A percentile compares a stretch with the other conserved stretches of the same genome.
phyloP scores from a whole-genome alignment of 2,329 filamentous ascomycete species.

The Monilinia fructigena region DNA sequence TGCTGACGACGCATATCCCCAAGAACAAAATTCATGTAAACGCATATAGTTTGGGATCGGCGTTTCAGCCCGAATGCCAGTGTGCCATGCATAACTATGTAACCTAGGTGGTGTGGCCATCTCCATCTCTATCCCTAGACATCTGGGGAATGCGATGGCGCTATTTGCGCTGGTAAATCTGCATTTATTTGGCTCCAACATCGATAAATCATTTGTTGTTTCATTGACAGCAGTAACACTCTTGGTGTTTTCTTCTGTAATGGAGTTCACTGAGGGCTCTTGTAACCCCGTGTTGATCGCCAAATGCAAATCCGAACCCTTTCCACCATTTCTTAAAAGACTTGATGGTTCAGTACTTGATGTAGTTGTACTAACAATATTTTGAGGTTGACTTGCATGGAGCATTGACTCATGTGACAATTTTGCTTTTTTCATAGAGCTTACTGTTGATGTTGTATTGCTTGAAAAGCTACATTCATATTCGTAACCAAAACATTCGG shows the following conservation, averaged over 20 bases:
- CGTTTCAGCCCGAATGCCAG: slow-evolving; percentile 36
- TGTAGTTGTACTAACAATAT: neutral
- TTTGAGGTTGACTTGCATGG: slow-evolving; percentile 1
- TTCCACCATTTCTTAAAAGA: neutral
- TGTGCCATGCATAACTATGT: slow-evolving; percentile 43
- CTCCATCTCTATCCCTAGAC: slow-evolving; percentile 39
- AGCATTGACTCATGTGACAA: neutral
- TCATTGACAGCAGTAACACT: slow-evolving; percentile 12
- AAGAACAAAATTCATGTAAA: slow-evolving; percentile 19
- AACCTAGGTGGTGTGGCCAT: slow-evolving; percentile 40
- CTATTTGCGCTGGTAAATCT: slow-evolving; percentile 37
- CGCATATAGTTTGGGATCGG: slow-evolving; percentile 23
- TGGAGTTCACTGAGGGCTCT: neutral
- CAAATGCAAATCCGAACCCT: neutral
- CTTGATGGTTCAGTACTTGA: neutral
- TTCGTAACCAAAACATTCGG: slow-evolving; percentile 30
- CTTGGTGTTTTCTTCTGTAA: slow-evolving; percentile 14
- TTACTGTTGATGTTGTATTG: slow-evolving; percentile 12
- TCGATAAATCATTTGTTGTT: slow-evolving; percentile 12
- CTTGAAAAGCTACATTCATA: slow-evolving; percentile 29
- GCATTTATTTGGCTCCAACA: slow-evolving; percentile 22
- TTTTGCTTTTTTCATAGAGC: slow-evolving; percentile 12
- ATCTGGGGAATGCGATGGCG: slow-evolving; percentile 40
- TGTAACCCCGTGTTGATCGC: neutral
- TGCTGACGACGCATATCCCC: slow-evolving; percentile 29